Evolutionary conservation across 1,284 basidiomycete species (phyloP).

Genomic region (Exobasidium rhododendri): DNA sequence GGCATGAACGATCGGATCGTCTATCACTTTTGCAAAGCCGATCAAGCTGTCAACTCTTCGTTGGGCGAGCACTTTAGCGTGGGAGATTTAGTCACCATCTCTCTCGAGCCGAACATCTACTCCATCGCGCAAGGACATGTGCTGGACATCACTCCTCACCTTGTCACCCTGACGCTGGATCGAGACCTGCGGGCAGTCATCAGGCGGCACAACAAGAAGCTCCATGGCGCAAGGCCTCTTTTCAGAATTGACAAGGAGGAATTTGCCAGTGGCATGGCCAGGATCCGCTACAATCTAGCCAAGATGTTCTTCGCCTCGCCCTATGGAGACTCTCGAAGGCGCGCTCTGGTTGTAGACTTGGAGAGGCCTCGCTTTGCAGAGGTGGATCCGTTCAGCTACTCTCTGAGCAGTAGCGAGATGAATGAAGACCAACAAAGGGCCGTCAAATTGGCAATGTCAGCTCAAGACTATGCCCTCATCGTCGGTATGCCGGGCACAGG

Average conservation of each 20-base stretch:
- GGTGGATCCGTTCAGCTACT: background rate
- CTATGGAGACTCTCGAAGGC: constrained; percentile 59
- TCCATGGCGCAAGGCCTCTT: constrained; percentile 48
- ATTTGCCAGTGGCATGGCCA: constrained; percentile 76
- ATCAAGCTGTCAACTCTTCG: constrained; percentile 58
- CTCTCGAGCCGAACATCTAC: constrained; percentile 76
- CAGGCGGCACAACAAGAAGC: constrained; percentile 29
- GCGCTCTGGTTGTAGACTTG: constrained; percentile 79
- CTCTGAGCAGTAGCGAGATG: constrained; percentile 54
- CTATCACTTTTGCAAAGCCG: constrained; percentile 64
- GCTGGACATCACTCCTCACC: constrained; percentile 65
- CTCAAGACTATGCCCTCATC: constrained; percentile 84
- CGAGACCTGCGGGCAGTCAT: constrained; percentile 62
- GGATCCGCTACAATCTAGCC: constrained; percentile 84
- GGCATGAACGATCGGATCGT: constrained; percentile 57
- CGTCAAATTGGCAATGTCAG: constrained; percentile 70
- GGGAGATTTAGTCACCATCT: constrained; percentile 77
- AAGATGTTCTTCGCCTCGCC: constrained; percentile 73
- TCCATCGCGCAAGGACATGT: constrained; percentile 83
- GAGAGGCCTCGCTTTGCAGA: constrained; percentile 63
- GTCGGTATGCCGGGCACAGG: constrained; percentile 98
- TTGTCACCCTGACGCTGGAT: constrained; percentile 75
- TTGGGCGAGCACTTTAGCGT: constrained; percentile 73
- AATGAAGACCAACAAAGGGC: constrained; percentile 75
- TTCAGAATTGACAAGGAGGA: constrained; percentile 96